Evolutionary conservation across 2,329 filamentous ascomycete species (phyloP).

Genomic region (Apiospora malaysiana): DNA sequence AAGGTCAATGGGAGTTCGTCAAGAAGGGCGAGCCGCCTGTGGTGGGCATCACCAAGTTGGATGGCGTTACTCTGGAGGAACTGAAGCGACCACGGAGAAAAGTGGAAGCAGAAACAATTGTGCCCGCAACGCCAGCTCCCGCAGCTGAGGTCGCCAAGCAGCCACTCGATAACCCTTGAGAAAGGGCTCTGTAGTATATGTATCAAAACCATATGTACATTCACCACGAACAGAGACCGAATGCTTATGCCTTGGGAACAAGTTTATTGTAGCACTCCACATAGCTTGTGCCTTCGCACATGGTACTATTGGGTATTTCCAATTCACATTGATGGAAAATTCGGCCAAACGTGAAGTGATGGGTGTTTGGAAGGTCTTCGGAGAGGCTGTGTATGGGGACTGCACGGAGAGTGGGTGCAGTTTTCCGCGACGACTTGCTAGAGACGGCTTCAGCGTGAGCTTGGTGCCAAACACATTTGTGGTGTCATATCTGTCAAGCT

Average conservation of each 20-base stretch:
- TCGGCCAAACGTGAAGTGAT: not conserved
- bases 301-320: not conserved
- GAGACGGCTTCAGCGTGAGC: not conserved
- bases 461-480: not conserved
- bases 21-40: slow-evolving; percentile 88
- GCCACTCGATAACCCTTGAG: slow-evolving; percentile 9
- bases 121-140: slow-evolving; percentile 24
- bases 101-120: slow-evolving; percentile 53
- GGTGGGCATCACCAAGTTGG: slow-evolving; percentile 90
- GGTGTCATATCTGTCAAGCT: not conserved
- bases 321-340: no score
- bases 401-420: not conserved
- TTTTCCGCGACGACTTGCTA: not conserved
- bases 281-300: not conserved
- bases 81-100: slow-evolving; percentile 80
- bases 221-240: not conserved
- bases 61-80: slow-evolving; percentile 81
- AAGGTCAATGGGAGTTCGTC: slow-evolving; percentile 89
- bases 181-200: slow-evolving; percentile 9
- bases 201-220: slow-evolving; percentile 5
- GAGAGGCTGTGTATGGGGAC: not conserved
- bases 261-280: not conserved
- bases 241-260: not conserved
- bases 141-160: not conserved
- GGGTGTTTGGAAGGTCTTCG: not conserved